Evolutionary conservation across 2,329 filamentous ascomycete genomes (phyloP).

Genomic region (Lanzia echinophila): DNA sequence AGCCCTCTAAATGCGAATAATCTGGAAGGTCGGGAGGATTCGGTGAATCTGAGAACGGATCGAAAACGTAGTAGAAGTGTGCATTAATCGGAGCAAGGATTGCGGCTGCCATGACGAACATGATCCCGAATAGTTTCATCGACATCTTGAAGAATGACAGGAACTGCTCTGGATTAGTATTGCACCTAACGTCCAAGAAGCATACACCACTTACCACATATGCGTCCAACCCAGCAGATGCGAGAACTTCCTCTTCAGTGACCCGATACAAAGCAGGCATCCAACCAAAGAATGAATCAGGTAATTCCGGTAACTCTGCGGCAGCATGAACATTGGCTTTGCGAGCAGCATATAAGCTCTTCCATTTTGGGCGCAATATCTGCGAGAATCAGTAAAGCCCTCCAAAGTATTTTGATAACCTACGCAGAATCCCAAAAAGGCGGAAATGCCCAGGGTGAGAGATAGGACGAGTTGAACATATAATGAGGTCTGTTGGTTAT

Average conservation of each 20-base stretch:
- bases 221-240: conserved; percentile 86
- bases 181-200: not conserved
- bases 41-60: conserved; percentile 13
- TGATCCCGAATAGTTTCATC: conserved; percentile 70
- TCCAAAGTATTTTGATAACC: conserved; percentile 26
- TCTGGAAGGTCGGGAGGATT: conserved; percentile 28
- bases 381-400: conserved; percentile 35
- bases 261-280: conserved; percentile 79
- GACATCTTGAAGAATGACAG: conserved; percentile 95
- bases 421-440: conserved; percentile 73
- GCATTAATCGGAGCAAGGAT: conserved; percentile 84
- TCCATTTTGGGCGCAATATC: conserved; percentile 87
- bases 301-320: conserved; percentile 65
- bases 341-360: conserved; percentile 79
- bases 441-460: conserved; percentile 58
- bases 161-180: conserved; percentile 49
- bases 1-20: conserved; percentile 3
- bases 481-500: conserved; percentile 22
- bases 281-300: conserved; percentile 86
- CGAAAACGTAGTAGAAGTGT: conserved; percentile 43
- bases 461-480: conserved; percentile 67
- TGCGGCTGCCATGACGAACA: conserved; percentile 73
- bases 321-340: conserved; percentile 62
- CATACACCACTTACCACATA: conserved; percentile 61
- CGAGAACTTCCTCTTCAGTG: conserved; percentile 81